Evolutionary conservation across 345 rosid species (phyloP).

Genomic region (Lepidium didymum): DNA sequence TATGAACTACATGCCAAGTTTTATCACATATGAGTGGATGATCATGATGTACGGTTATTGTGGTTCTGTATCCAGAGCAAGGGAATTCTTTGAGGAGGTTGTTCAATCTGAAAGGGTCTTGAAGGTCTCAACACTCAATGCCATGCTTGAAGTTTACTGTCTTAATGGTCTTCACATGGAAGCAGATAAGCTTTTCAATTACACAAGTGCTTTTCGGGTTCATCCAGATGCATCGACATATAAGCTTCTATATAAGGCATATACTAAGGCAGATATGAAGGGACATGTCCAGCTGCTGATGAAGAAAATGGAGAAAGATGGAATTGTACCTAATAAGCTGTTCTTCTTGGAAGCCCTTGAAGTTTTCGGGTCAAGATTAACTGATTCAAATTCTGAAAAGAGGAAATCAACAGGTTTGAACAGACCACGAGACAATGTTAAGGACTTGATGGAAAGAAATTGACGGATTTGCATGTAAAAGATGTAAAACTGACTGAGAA

Average conservation of each 20-base stretch:
- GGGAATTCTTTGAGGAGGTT: slow-evolving; percentile 61
- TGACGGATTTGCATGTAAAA: not conserved
- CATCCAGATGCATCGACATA: slow-evolving; percentile 59
- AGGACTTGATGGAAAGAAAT: not conserved
- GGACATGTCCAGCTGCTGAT: slow-evolving; percentile 57
- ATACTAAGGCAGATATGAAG: slow-evolving; percentile 67
- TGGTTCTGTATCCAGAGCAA: slow-evolving; percentile 56
- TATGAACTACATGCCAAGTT: slow-evolving; percentile 61
- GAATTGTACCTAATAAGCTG: slow-evolving; percentile 72
- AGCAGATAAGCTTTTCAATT: slow-evolving; percentile 56
- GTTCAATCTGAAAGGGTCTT: slow-evolving; percentile 46
- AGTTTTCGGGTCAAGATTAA: slow-evolving; percentile 40
- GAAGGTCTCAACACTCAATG: slow-evolving; percentile 64
- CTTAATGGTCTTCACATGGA: slow-evolving; percentile 58
- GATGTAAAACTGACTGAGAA: not conserved
- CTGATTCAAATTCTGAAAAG: slow-evolving; percentile 31
- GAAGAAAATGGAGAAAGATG: slow-evolving; percentile 68
- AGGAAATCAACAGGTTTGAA: slow-evolving; percentile 14
- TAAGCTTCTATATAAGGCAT: slow-evolving; percentile 81
- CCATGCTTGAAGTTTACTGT: slow-evolving; percentile 82
- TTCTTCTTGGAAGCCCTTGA: slow-evolving; percentile 84
- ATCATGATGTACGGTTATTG: slow-evolving; percentile 78
- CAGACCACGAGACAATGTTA: slow-evolving; percentile 4
- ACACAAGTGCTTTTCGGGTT: slow-evolving; percentile 36
- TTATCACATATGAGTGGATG: slow-evolving; percentile 77